phyloP scores from a whole-genome alignment of 257 asterid genomes.

The Lycium ferocissimum region DNA sequence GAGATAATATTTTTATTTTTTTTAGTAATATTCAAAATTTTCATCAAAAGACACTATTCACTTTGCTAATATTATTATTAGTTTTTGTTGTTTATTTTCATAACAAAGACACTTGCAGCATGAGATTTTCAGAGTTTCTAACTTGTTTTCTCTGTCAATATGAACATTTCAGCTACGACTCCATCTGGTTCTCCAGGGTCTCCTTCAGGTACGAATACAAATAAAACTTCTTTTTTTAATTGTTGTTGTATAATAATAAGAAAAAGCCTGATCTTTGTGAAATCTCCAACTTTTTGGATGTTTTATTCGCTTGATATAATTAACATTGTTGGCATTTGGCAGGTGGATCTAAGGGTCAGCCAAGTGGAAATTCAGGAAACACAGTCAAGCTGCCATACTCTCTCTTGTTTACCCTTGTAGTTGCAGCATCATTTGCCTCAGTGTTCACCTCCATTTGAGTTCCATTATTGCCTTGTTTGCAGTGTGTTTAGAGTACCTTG shows the following conservation, averaged over 20 bases:
- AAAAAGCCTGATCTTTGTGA: not conserved
- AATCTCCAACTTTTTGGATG: not conserved
- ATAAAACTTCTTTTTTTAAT: no score
- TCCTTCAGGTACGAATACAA: constrained; percentile 37
- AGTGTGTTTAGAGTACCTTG: not conserved
- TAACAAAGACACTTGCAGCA: not conserved
- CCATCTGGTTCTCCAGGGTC: constrained; percentile 21
- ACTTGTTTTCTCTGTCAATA: constrained; percentile 31
- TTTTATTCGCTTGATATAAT: not conserved
- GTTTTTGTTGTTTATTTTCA: no score
- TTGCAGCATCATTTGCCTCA: constrained; percentile 28
- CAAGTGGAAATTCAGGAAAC: constrained; percentile 33
- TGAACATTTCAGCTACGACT: constrained; percentile 8
- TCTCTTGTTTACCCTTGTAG: constrained; percentile 31
- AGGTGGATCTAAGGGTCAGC: constrained; percentile 28
- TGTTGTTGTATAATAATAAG: not conserved
- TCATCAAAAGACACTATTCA: no score
- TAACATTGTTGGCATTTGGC: not conserved
- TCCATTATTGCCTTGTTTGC: not conserved
- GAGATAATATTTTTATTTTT: no score
- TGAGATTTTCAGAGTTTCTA: not conserved
- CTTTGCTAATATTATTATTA: no score
- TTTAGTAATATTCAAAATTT: no score
- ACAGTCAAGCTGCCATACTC: constrained; percentile 26
- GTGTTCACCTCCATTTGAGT: constrained; percentile 27